phyloP scores from a whole-genome alignment of 306 rosid genomes.

The Pueraria montana region DNA sequence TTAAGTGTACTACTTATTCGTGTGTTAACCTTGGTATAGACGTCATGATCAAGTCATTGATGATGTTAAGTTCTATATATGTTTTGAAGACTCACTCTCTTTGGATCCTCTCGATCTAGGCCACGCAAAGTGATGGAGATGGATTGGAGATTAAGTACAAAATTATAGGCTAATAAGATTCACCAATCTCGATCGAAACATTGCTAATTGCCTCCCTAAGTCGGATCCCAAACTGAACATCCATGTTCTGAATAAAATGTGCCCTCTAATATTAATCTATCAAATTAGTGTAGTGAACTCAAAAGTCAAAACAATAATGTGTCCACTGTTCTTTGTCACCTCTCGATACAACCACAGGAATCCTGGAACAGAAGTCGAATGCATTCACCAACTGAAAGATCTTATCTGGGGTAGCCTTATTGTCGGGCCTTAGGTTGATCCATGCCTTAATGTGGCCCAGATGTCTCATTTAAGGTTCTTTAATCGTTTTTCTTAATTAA shows the following conservation, averaged over 20 bases:
- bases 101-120: neutral
- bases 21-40: neutral
- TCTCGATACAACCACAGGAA: constrained; percentile 26
- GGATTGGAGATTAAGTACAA: neutral
- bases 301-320: constrained; percentile 39
- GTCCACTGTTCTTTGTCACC: constrained; percentile 3
- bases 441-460: constrained; percentile 38
- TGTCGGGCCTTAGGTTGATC: constrained; percentile 39
- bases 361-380: constrained; percentile 44
- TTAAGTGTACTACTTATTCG: no score
- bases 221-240: neutral
- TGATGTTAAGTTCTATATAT: neutral
- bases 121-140: neutral
- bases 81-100: neutral
- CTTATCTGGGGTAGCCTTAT: constrained; percentile 26
- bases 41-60: neutral
- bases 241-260: neutral
- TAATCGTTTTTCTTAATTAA: constrained; percentile 16
- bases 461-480: constrained; percentile 46
- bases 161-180: constrained; percentile 5
- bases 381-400: constrained; percentile 23
- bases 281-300: neutral
- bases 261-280: neutral
- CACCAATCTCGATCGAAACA: neutral
- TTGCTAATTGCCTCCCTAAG: constrained; percentile 1